phyloP scores from a whole-genome alignment of 2,329 filamentous ascomycete species.

The Hyphodiscus sp. region DNA sequence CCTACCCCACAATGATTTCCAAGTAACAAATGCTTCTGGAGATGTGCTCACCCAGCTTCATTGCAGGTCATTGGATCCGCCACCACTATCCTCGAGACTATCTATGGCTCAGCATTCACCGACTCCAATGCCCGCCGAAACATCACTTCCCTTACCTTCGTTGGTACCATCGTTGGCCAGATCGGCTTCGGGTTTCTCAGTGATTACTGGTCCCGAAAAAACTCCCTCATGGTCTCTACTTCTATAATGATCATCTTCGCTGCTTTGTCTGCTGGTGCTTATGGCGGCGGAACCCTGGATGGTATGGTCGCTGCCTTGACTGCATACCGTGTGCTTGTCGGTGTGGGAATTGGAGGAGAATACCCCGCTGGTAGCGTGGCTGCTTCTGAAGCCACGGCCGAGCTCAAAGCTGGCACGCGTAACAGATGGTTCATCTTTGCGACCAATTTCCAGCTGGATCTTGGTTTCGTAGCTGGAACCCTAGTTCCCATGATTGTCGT shows the following conservation, averaged over 20 bases:
- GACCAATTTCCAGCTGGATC: slow-evolving; percentile 63
- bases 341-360: slow-evolving; percentile 73
- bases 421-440: slow-evolving; percentile 90
- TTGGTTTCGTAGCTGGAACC: slow-evolving; percentile 67
- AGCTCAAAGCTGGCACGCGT: slow-evolving; percentile 72
- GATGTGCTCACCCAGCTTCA: too few species aligned
- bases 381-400: slow-evolving; percentile 75
- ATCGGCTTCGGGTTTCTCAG: slow-evolving; percentile 73
- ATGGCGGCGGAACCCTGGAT: slow-evolving; percentile 59
- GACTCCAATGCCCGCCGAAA: slow-evolving; percentile 64
- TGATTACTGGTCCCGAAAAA: slow-evolving; percentile 79
- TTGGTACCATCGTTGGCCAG: slow-evolving; percentile 77
- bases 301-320: slow-evolving; percentile 75
- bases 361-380: slow-evolving; percentile 81
- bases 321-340: slow-evolving; percentile 77
- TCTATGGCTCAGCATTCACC: slow-evolving; percentile 68
- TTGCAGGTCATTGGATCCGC: slow-evolving; percentile 74
- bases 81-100: slow-evolving; percentile 61
- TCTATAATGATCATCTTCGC: slow-evolving; percentile 81
- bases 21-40: too few species aligned
- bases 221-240: slow-evolving; percentile 75
- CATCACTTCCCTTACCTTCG: slow-evolving; percentile 77
- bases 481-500: slow-evolving; percentile 67
- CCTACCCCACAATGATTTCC: too few species aligned
- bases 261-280: slow-evolving; percentile 69